Percentiles rank a stretch among this genome's conserved stretches.
phyloP scores from a whole-genome alignment of 1,284 basidiomycete species.

The Rhodotorula sp. region DNA sequence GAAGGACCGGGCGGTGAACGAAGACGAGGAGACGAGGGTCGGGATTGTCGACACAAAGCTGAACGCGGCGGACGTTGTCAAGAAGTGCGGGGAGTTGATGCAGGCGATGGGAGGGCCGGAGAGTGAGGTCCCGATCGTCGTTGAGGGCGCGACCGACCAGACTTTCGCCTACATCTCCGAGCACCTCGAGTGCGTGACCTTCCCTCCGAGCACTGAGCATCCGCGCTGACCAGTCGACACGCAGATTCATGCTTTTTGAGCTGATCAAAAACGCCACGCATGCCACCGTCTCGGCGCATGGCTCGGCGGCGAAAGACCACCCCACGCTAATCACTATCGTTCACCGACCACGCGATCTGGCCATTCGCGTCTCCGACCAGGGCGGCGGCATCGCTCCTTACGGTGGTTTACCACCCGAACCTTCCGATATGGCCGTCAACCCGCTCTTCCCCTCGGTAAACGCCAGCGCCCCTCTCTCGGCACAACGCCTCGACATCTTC shows the following conservation, averaged over 20 bases:
- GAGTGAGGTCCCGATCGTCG: conserved; percentile 65
- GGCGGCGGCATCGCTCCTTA: conserved; percentile 49
- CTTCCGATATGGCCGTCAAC: conserved; percentile 18
- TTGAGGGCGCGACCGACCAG: conserved; percentile 52
- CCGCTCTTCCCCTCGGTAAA: conserved; percentile 10
- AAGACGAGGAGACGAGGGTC: conserved; percentile 54
- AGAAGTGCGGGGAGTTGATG: conserved; percentile 65
- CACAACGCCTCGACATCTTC: conserved; percentile 41
- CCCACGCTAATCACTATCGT: conserved; percentile 70
- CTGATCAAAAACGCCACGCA: conserved; percentile 69
- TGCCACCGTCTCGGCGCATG: conserved; percentile 36
- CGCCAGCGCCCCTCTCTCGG: conserved; percentile 20
- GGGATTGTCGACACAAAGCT: conserved; percentile 82
- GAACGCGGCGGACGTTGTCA: conserved; percentile 67
- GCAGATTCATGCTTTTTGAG: conserved; percentile 82
- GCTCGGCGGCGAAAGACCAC: conserved; percentile 52
- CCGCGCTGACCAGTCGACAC: neutral
- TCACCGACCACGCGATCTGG: conserved; percentile 66
- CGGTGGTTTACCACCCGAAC: conserved; percentile 36
- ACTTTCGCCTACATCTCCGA: conserved; percentile 82
- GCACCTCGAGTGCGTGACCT: conserved; percentile 60
- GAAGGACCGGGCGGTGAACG: conserved; percentile 44
- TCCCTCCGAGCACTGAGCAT: neutral
- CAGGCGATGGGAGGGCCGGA: conserved; percentile 62
- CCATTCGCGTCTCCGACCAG: conserved; percentile 80